Base-by-base conservation (phyloP, 1,139 yeast species). In the Debaryomyces robertsiae region DNA sequence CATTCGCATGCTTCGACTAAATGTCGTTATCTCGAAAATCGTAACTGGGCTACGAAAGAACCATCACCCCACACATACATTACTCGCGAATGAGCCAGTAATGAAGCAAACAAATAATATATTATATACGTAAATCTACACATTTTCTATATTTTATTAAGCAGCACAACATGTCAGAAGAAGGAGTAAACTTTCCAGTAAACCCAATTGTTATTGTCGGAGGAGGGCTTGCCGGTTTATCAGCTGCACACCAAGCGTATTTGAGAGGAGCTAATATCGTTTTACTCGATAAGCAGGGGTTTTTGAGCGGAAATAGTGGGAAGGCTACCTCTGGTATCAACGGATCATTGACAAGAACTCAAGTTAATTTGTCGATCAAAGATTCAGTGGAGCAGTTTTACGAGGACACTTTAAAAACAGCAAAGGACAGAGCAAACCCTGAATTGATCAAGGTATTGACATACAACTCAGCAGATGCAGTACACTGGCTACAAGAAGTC, bases 241-340 rank as follows among this genome's bases (percentile, higher is more conserved):
- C 86, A n/a, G 82, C 91, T 2, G 84, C 89, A 1, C 86, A 81
- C 55, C 84, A 82, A 52, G 73, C 84, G 13, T 71, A 81, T 41
- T 65, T 73, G 42, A 67, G 81, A 38, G 77, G 82, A 39, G 68
- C 84, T 54, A 64, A 79, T 49, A 79, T 84, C 11, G 60, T 83
- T 0, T 54, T 84, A 13, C 53, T 84, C 15, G 91, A 84, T 47
- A 84, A 84, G 52, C 79, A 77, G 39, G 73, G 79, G 10, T 77
- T 78, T 49, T 66, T 84, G 30, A 87, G 91, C 42, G 95, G 95
- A 3, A 86, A 85, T 55, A 82, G 91, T 29, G 82, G 86, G 19
- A 84, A 84, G 58, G 95, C 95, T 1, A 83, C 91, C 0, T 80
- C 88, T 15, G 95, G 95, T 17, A 86, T 87, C 51, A 86, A 84